Base-by-base conservation (phyloP, 2,329 filamentous ascomycete species). In the Ophiosphaerella korrae region DNA sequence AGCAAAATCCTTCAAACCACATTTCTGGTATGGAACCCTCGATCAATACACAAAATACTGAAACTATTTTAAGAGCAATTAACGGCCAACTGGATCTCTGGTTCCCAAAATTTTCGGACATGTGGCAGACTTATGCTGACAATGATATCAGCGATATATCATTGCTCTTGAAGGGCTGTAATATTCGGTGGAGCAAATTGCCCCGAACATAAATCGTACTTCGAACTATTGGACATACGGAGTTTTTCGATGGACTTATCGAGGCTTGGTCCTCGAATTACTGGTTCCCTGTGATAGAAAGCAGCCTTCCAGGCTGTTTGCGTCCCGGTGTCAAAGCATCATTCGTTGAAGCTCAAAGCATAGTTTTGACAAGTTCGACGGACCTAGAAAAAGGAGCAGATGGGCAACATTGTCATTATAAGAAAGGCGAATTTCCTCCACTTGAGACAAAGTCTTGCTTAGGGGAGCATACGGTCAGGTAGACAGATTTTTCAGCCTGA, bases 201-300 rank as follows among this genome's bases (percentile, higher is more conserved):
- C 67, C 67, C 7, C 54, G 65, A 38, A 56, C 60, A 33, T 71
- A 68, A 46, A 60, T 57, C 23, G 54, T 69, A n/a, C 57, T 72
- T 24, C 61, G 64, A 7, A 55, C 44, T 24, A 67, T 72, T 21
- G 49, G 53, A 29, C 43, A 50, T 21, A 36, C 67, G 11, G 29
- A 64, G 12, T 11, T 64, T 13, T 47, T 71, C 3, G 58, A 68
- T 18, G 42, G 42, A 8, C 51, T 71, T 34, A 42, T 70, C 18
- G 56, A 57, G 3, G 29, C 48, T 23, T 63, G 60, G 8, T 57
- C 66, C 37, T 55, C 58, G 4, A 66, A 72, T 37, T 46, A 58
- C 45, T 65, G 52, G 50, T 64, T 72, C 39, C 67, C 66, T 14
- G 51, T 68, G 34, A 56, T 53, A 8, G 44, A 49, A 35, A 39